phyloP scores from a whole-genome alignment of 768 basidiomycete genomes.

The Termitomyces sp. region DNA sequence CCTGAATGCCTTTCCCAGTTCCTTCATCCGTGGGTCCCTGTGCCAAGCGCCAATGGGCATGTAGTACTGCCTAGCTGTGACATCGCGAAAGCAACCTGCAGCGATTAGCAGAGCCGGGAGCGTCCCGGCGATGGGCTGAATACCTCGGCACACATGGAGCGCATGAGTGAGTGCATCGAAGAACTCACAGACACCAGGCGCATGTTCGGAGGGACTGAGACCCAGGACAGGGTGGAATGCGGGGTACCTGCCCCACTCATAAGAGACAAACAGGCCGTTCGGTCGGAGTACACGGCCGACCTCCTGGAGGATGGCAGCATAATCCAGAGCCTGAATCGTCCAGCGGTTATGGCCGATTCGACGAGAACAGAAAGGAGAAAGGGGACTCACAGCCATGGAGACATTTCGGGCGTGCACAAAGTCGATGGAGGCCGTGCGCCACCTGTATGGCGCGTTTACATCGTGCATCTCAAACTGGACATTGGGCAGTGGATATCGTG shows the following conservation, averaged over 20 bases:
- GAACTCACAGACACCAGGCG: slow-evolving; percentile 40
- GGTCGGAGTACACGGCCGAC: slow-evolving; percentile 62
- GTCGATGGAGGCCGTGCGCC: slow-evolving; percentile 56
- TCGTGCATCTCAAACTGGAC: slow-evolving; percentile 69
- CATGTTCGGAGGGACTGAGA: slow-evolving; percentile 28
- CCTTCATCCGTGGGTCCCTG: slow-evolving; percentile 27
- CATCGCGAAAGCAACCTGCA: slow-evolving; percentile 40
- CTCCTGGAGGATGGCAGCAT: slow-evolving; percentile 52
- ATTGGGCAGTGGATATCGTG: slow-evolving; percentile 57
- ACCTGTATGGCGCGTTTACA: slow-evolving; percentile 51
- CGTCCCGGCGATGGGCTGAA: slow-evolving; percentile 34
- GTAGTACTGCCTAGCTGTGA: slow-evolving; percentile 27
- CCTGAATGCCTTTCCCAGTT: slow-evolving; percentile 43
- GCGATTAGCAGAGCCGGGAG: slow-evolving; percentile 38
- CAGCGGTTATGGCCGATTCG: background rate
- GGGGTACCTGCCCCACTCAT: slow-evolving; percentile 54
- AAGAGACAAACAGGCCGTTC: slow-evolving; percentile 69
- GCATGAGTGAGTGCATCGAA: slow-evolving; percentile 36
- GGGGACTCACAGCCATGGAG: slow-evolving; percentile 55
- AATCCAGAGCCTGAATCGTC: slow-evolving; percentile 50
- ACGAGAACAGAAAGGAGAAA: background rate
- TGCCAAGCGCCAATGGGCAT: slow-evolving; percentile 59
- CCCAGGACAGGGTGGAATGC: slow-evolving; percentile 33
- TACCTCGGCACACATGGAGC: slow-evolving; percentile 31
- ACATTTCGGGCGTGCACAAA: slow-evolving; percentile 64